Percentiles rank a stretch among this genome's conserved stretches.
phyloP scores from a whole-genome alignment of 257 asterid genomes.

The Datura wrightii region DNA sequence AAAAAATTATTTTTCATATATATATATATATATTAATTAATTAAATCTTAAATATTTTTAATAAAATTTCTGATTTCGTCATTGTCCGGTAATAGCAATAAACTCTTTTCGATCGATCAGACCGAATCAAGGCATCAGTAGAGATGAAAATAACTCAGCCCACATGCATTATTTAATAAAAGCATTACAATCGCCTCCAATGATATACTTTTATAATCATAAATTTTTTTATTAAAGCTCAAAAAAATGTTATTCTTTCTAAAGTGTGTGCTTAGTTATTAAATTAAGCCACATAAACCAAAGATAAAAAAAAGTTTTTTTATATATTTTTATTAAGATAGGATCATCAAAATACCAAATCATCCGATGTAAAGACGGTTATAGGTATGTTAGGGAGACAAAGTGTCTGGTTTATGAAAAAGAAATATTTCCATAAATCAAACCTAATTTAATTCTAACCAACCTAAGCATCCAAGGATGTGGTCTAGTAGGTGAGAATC shows the following conservation, averaged over 20 bases:
- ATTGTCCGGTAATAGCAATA: no score
- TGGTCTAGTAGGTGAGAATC: no score
- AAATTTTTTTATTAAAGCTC: neutral
- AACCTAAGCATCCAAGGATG: neutral
- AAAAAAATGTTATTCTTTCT: neutral
- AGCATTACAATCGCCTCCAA: neutral
- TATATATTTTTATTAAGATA: no score
- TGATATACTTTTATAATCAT: neutral
- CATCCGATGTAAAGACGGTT: no score
- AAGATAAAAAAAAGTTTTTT: no score
- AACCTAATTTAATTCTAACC: neutral
- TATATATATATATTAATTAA: no score
- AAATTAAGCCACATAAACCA: neutral
- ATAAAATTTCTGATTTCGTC: no score
- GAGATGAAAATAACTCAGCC: neutral
- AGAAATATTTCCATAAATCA: neutral
- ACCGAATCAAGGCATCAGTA: neutral
- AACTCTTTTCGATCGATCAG: neutral
- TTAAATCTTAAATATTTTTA: no score
- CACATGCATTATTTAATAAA: neutral
- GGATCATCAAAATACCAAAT: no score
- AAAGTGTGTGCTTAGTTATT: neutral
- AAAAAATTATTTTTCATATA: no score
- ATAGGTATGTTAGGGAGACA: neutral
- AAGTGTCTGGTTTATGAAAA: neutral